phyloP scores from a whole-genome alignment of 345 rosid species.

The Pistacia atlantica region DNA sequence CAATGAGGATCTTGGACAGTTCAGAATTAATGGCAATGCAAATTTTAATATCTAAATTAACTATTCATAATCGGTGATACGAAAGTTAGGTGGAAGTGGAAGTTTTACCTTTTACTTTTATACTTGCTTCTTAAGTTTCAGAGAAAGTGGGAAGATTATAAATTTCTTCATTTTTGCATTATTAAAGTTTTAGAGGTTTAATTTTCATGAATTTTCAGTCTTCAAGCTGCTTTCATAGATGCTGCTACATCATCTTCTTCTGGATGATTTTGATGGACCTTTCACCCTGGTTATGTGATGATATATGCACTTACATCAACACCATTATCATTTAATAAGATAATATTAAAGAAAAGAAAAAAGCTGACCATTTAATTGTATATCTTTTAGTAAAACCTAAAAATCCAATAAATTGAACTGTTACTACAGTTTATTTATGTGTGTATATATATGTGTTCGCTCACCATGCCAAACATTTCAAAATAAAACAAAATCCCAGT shows the following conservation, averaged over 20 bases:
- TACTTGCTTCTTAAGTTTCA: background rate
- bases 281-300: background rate
- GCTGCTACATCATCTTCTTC: background rate
- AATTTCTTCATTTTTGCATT: background rate
- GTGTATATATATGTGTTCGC: background rate
- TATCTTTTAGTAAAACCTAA: too few relatives aligned
- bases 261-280: background rate
- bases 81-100: too few relatives aligned
- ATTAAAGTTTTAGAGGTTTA: background rate
- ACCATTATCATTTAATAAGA: background rate
- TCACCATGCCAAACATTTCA: background rate
- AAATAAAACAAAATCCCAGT: background rate
- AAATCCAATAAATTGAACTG: constrained; percentile 1
- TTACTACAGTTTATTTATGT: background rate
- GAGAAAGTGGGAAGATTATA: background rate
- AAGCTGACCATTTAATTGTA: too few relatives aligned
- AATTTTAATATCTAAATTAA: background rate
- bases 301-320: background rate
- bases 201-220: background rate
- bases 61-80: background rate
- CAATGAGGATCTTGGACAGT: constrained; percentile 1
- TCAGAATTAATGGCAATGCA: constrained; percentile 8
- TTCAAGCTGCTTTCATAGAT: background rate
- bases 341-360: background rate
- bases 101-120: too few relatives aligned